Conservation (phyloP, 176 grass and related monocot genomes). For the Tillandsia fasciculata region DNA sequence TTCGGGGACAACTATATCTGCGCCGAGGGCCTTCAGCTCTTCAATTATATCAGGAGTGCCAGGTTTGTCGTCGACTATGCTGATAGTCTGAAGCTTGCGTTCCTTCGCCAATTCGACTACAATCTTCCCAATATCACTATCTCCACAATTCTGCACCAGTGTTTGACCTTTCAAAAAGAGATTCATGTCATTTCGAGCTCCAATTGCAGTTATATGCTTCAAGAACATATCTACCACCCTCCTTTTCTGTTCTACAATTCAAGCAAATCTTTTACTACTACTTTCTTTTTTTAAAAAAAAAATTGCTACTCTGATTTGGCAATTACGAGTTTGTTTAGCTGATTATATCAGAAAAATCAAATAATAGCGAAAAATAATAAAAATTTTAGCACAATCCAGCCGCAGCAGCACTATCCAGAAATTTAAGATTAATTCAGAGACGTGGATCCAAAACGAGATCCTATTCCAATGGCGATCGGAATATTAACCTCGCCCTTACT, state of each 20-base stretch:
- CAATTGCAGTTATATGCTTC: neutral
- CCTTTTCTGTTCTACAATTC: neutral
- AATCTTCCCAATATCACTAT: constrained; percentile 6
- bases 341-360: too few species aligned
- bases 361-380: neutral
- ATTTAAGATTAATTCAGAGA: neutral
- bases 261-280: neutral
- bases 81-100: constrained; percentile 1
- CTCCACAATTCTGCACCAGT: constrained; percentile 4
- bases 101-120: constrained; percentile 11
- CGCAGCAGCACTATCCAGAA: neutral
- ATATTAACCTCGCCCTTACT: too few species aligned
- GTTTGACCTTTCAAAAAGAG: constrained; percentile 7
- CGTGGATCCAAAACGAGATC: neutral
- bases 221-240: neutral
- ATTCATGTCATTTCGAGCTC: too few species aligned
- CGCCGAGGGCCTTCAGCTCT: constrained; percentile 9
- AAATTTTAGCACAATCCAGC: neutral
- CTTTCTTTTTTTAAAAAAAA: neutral
- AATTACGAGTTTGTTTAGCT: too few species aligned
- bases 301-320: neutral
- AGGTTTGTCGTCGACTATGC: neutral
- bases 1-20: constrained; percentile 10
- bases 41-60: constrained; percentile 13
- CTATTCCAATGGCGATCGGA: neutral